Percentiles rank a stretch among this genome's conserved stretches.
phyloP scores from a whole-genome alignment of 2,329 filamentous ascomycete genomes.

The Ophiostoma australiae region DNA sequence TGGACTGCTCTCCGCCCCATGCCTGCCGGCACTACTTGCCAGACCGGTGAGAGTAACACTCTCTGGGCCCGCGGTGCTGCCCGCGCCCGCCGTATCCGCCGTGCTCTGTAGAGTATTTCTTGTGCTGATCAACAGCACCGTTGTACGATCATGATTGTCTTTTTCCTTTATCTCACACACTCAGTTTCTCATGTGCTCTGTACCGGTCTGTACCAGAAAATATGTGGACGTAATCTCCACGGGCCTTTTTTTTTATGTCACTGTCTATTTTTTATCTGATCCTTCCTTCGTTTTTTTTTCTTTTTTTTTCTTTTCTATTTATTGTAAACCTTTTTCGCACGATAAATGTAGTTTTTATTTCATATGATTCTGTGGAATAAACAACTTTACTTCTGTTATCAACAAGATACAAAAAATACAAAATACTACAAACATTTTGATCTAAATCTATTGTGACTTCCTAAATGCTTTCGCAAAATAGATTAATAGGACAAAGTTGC shows the following conservation, averaged over 20 bases:
- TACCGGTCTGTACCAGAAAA: neutral
- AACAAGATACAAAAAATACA: too few species aligned
- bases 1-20: conserved; percentile 43
- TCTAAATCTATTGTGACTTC: too few species aligned
- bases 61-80: conserved; percentile 28
- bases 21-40: conserved; percentile 45
- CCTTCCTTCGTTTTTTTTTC: too few species aligned
- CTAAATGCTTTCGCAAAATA: too few species aligned
- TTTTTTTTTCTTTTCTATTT: too few species aligned
- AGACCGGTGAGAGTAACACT: conserved; percentile 34
- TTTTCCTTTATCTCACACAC: neutral
- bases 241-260: conserved; percentile 12
- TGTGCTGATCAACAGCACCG: neutral
- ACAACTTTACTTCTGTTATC: too few species aligned
- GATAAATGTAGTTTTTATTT: too few species aligned
- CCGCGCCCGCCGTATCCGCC: conserved; percentile 21
- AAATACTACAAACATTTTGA: too few species aligned
- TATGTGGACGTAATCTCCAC: neutral
- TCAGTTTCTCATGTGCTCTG: neutral
- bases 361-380: too few species aligned
- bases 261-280: neutral
- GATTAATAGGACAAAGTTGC: too few species aligned
- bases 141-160: neutral
- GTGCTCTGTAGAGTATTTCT: neutral
- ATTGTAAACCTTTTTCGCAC: too few species aligned